Evolutionary conservation across 352 stramenopile genomes (phyloP), one percentile per base, ranked within the genome.

Genomic region (Phytophthora sansomeana): DNA sequence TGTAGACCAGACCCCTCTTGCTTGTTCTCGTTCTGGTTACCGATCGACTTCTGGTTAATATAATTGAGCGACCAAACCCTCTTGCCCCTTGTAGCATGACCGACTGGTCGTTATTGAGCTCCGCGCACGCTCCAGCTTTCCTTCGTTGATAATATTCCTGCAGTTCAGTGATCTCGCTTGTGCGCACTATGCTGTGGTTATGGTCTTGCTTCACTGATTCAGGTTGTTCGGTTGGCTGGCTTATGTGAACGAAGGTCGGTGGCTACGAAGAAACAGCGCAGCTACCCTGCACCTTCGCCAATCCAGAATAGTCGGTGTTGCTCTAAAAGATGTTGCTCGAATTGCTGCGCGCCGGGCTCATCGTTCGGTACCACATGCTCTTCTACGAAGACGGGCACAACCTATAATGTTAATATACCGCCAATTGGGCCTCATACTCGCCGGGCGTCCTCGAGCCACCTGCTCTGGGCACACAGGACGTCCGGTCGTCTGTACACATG

Each of bases 231-330:
- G 30, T 50, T 48, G 10, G 17, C 52, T 50, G 11, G 46, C 44
- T 28, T 49, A 29, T 17, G 21, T 11, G n/a, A 41, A 6, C 35
- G 35, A 41, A 41, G 35, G 26, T 51, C 44, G 44, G 26, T 38
- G 26, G 46, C 26, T 28, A 24, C 6, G 46, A 39, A 11, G 24
- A n/a, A 6, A 24, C 29, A 47, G 4, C 33, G 36, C 51, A 17
- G 43, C 50, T 80, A 76, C 16, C 73, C 69, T 11, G 83, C 83
- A 19, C 80, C 83, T 73, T 91, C 83, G 36, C 81, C 74, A 67
- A 91, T 91, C 83, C 83, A 91, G 47, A 91, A 91, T n/a, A 85
- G 73, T 16, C 83, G 80, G 30, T 91, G 83, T 41, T 91, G 81
- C 43, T 90, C 80, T 51, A 89, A 52, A 44, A 91, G 60, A 4